These are phyloP conservation scores for Scutellaria barbata DNA, from an alignment of 257 asterid species.

Conservation along the genomic window DNA sequence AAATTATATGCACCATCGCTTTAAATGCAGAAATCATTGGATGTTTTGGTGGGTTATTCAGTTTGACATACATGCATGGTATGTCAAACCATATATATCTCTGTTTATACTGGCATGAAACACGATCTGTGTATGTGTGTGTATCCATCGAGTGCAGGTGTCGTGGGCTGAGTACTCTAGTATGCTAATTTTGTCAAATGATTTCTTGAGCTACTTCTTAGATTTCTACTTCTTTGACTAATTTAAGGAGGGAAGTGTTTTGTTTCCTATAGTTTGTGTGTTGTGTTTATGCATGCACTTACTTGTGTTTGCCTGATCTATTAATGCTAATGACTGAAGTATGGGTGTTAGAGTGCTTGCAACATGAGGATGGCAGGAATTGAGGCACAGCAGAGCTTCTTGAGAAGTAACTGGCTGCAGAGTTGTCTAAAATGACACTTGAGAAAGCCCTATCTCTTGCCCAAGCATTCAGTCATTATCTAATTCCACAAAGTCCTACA, in stretches of 20 bases:
- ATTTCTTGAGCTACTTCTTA: slow-evolving; percentile 8
- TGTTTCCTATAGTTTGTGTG: neutral
- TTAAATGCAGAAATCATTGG: neutral
- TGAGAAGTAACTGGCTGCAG: slow-evolving; percentile 83
- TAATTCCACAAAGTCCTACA: too few relatives aligned
- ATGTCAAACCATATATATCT: neutral
- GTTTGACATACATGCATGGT: slow-evolving; percentile 8
- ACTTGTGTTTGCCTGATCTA: neutral
- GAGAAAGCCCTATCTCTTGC: slow-evolving; percentile 92
- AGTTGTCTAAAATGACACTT: slow-evolving; percentile 78
- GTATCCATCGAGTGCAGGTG: neutral
- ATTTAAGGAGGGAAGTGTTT: slow-evolving; percentile 18
- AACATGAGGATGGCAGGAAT: slow-evolving; percentile 85
- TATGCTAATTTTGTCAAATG: slow-evolving; percentile 5
- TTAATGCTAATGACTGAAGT: slow-evolving; percentile 32
- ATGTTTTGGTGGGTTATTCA: slow-evolving; percentile 7
- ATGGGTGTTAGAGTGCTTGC: slow-evolving; percentile 79
- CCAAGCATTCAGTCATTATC: slow-evolving; percentile 89
- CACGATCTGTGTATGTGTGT: too few relatives aligned
- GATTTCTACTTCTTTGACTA: neutral
- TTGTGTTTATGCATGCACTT: too few relatives aligned
- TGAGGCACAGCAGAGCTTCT: slow-evolving; percentile 93
- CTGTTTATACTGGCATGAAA: neutral
- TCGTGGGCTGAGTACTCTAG: neutral
- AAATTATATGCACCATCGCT: neutral